phyloP scores from a whole-genome alignment of 75 land plant species.

The Cunninghamia lanceolata region DNA sequence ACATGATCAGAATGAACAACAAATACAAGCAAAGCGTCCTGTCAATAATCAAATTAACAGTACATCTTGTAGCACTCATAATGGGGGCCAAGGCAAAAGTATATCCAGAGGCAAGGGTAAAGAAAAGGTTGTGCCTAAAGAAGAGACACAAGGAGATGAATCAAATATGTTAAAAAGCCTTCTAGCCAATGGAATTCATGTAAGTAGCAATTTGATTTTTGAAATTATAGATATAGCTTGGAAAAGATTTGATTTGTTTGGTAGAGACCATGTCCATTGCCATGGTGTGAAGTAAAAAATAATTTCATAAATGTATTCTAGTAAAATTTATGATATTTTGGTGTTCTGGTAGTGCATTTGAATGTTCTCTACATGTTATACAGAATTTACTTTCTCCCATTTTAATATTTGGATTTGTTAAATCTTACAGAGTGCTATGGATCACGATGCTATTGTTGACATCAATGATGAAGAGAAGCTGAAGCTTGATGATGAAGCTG shows the following conservation, averaged over 20 bases:
- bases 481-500: constrained; percentile 80
- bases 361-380: constrained; percentile 1
- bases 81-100: constrained; percentile 2
- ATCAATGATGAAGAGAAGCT: constrained; percentile 79
- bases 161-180: constrained; percentile 64
- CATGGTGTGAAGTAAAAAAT: background rate
- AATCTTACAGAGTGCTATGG: constrained; percentile 74
- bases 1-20: constrained; percentile 24
- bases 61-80: background rate
- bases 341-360: constrained; percentile 10
- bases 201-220: constrained; percentile 36
- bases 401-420: background rate
- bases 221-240: background rate
- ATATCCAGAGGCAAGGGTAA: constrained; percentile 24
- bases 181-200: constrained; percentile 91
- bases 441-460: constrained; percentile 91
- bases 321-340: constrained; percentile 4
- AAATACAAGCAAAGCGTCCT: constrained; percentile 13
- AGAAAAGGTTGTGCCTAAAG: constrained; percentile 25
- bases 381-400: background rate
- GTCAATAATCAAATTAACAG: background rate
- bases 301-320: background rate
- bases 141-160: constrained; percentile 61
- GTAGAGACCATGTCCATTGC: background rate
- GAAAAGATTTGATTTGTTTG: background rate